Base-by-base conservation (phyloP, 257 asterid genomes). In the Orobanche coerulescens region DNA sequence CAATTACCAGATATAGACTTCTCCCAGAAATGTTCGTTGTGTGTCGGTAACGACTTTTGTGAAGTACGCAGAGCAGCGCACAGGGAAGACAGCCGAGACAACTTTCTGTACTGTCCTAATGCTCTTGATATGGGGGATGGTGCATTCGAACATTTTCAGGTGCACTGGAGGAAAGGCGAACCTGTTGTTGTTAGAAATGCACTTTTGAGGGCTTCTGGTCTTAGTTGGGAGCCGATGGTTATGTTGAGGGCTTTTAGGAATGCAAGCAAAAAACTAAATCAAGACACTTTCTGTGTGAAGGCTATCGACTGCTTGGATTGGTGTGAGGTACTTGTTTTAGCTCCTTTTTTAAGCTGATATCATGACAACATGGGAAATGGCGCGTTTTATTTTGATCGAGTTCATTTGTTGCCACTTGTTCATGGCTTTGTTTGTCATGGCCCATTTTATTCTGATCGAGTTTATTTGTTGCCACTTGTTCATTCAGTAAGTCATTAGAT, bases 211-310 rank as follows among this genome's bases (percentile, higher is more conserved):
- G 82, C 83, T 40, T 76, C 87, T 24, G 96, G 92, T 65, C 94
- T 88, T 68, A 88, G 96, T 73, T 88, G 96, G 96, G 96, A 85
- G 74, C 96, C 96, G 16, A 77, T 72, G 79, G 96, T 88, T 71
- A 85, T 88, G 94, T 71, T 87, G 80, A 79, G 92, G 75, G 96
- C 96, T 66, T 81, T 88, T 70, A 88, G 80, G 71, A 73, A 26
- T 28, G 96, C 87, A 9, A 81, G 79, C 58, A 80, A 64, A 73
- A 83, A 76, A 62, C 40, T 82, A 51, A 76, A 75, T 18, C 80
- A 79, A 25, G 88, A 81, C 31, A 46, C 66, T 47, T 78, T 44
- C 65, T 66, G 59, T 31, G 94, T 88, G 59, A 85, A 83, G 68
- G 88, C 96, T 51, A 78, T 88, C 58, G 93, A 88, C 76, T 88